These are phyloP conservation scores for Eucalyptus albens DNA, from an alignment of 345 rosid genomes.

Conservation along the genomic window DNA sequence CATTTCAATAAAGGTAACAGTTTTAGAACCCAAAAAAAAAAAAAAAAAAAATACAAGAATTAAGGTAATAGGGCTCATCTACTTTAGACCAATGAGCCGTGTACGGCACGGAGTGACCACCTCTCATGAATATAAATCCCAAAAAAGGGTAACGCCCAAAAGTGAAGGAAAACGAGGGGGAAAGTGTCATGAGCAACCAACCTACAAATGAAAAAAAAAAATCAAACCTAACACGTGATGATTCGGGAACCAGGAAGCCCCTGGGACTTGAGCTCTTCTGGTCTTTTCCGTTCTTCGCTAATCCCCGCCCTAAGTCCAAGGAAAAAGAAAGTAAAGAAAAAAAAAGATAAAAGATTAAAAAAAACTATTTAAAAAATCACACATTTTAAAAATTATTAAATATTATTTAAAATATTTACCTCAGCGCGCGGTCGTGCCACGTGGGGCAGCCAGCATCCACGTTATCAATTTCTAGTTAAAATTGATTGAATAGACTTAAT, in stretches of 20 bases:
- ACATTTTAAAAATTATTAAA: too few relatives aligned
- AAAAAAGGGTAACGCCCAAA: not conserved
- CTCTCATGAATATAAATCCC: not conserved
- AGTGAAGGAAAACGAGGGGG: not conserved
- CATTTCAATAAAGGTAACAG: not conserved
- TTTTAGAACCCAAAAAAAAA: too few relatives aligned
- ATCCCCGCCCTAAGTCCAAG: not conserved
- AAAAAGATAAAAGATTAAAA: too few relatives aligned
- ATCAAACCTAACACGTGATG: not conserved
- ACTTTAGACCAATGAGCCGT: not conserved
- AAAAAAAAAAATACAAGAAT: too few relatives aligned
- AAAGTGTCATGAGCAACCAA: not conserved
- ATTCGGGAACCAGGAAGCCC: not conserved
- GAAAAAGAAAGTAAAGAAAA: too few relatives aligned
- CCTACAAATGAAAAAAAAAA: not conserved
- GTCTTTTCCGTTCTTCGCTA: not conserved
- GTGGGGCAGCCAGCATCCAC: fast-evolving
- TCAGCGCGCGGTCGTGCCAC: fast-evolving
- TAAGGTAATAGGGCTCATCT: not conserved
- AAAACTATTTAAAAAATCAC: too few relatives aligned
- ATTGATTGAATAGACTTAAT: fast-evolving
- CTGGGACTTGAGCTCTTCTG: not conserved
- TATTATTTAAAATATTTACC: not conserved
- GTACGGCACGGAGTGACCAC: too few relatives aligned
- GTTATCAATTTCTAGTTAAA: fast-evolving